Evolutionary conservation across 78 protist species (phyloP), one percentile per base, ranked within the genome.

Genomic region (Creolimax fragrantissima): DNA sequence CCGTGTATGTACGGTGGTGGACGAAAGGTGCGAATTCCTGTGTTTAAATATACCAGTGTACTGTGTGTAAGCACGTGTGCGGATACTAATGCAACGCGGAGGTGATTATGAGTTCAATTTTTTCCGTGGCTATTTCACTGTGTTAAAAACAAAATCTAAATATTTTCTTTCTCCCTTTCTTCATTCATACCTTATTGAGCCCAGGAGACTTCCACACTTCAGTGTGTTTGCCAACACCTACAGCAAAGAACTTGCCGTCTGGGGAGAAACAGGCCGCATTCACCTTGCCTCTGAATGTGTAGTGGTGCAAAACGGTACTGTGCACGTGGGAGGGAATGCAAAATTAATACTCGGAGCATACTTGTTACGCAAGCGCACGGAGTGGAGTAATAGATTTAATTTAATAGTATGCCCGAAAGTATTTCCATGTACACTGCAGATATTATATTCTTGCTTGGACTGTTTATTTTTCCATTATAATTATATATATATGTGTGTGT

Each of bases 21-120:
- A 47, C 91, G 42, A 95, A 93, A 37, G 96, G 94, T 24, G 92
- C 90, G n/a, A 83, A 94, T 58, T 92, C 92, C n/a, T n/a, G n/a
- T n/a, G n/a, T n/a, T n/a, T n/a, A 88, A 5, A 2, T 4, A 3
- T 36, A 5, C 2, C n/a, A 35, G 3, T 7, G 11, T n/a, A 4
- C 3, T 92, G 95, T 24, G 95, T n/a, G 3, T 6, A n/a, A n/a
- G n/a, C n/a, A 83, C 88, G 3, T 3, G 3, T 11, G 35, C 3
- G 36, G 5, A 83, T 43, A 3, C 35, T 7, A 3, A 7, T 24
- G 3, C n/a, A 4, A n/a, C n/a, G n/a, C n/a, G n/a, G n/a, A n/a
- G n/a, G n/a, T n/a, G n/a, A n/a, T n/a, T n/a, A n/a, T n/a, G n/a
- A n/a, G n/a, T n/a, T n/a, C n/a, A n/a, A n/a, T n/a, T n/a, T n/a